These are phyloP conservation scores for Basidiobolus meristosporus DNA, from an alignment of 371 early-diverging fungal genomes.

Conservation along the genomic window DNA sequence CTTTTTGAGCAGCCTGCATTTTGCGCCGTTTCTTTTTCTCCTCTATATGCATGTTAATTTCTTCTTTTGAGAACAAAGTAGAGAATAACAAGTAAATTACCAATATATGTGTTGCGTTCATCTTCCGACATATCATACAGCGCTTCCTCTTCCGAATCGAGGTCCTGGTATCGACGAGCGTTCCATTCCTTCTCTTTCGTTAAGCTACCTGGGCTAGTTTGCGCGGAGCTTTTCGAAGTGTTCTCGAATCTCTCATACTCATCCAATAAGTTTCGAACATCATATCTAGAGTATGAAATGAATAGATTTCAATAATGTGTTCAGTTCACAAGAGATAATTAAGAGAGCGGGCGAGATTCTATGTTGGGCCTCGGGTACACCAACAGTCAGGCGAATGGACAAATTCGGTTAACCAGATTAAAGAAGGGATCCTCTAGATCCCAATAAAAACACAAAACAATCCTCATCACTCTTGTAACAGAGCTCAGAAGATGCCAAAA, in stretches of 20 bases:
- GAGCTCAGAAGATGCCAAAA: too few species aligned
- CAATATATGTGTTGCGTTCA: conserved; percentile 14
- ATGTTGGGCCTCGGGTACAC: too few species aligned
- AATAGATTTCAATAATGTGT: too few species aligned
- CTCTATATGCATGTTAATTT: conserved; percentile 2
- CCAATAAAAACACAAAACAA: too few species aligned
- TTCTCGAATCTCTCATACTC: too few species aligned
- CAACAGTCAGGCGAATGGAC: too few species aligned
- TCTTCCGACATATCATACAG: conserved; percentile 21
- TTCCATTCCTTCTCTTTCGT: conserved; percentile 3
- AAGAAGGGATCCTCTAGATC: too few species aligned
- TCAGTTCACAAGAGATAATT: too few species aligned
- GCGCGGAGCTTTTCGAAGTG: too few species aligned
- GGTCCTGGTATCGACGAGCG: conserved; percentile 10
- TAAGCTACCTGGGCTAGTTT: not conserved
- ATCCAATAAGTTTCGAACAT: conserved; percentile 10
- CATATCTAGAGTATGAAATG: conserved; percentile 5
- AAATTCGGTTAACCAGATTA: too few species aligned
- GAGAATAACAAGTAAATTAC: conserved; percentile 3
- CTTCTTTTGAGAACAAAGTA: not conserved
- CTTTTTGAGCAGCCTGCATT: conserved; percentile 1
- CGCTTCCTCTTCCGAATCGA: conserved; percentile 25
- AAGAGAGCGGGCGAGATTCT: too few species aligned
- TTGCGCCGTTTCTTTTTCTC: conserved; percentile 4
- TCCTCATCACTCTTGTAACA: too few species aligned